Base-by-base conservation (phyloP, 2,329 filamentous ascomycete genomes). In the Paraphaeosphaeria sporulosa region DNA sequence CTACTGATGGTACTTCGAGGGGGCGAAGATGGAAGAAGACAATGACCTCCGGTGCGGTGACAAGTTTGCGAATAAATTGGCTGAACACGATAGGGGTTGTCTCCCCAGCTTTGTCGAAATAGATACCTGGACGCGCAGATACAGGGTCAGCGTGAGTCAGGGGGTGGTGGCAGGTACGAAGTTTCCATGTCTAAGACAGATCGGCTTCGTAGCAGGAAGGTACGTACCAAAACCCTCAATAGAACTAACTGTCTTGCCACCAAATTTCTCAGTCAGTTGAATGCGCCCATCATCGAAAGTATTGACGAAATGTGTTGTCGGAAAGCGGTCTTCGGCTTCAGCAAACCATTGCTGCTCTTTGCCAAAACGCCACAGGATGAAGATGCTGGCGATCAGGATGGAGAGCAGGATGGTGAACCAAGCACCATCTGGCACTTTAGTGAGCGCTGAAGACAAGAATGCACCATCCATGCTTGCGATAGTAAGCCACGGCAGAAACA, bases 291-390 rank as follows among this genome's bases (percentile, higher is more conserved):
- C 66, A 1, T 68, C 63, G 27, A 69, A 62, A 3, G 64, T 70
- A 23, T 81, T 67, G 54, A 82, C 79, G 62, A 82, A 80, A 38
- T 81, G 78, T 5, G 78, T 82, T 4, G 83, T 81, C 46, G 82
- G 80, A 59, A 71, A 73, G 13, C 70, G 82, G 65, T 92, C 89
- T 58, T 84, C 81, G 0, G 84, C 83, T 77, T 94, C 90, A 2
- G 90, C 87, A 7, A 78, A 79, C 90, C 91, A 94, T 72, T 94
- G 91, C 61, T 87, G 84, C 71, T 93, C 90, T 73, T 94, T 93
- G 17, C 91, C 91, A 68, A 88, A 94, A 34, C 91, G 86, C 91
- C 91, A 94, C 12, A 93, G 83, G 2, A 92, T 81, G 70, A 94
- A 90, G 46, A 93, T 76, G 46, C 77, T 79, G 0, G 88, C 85